phyloP scores from a whole-genome alignment of 1,284 basidiomycete species.

The Exobasidium rhododendri region DNA sequence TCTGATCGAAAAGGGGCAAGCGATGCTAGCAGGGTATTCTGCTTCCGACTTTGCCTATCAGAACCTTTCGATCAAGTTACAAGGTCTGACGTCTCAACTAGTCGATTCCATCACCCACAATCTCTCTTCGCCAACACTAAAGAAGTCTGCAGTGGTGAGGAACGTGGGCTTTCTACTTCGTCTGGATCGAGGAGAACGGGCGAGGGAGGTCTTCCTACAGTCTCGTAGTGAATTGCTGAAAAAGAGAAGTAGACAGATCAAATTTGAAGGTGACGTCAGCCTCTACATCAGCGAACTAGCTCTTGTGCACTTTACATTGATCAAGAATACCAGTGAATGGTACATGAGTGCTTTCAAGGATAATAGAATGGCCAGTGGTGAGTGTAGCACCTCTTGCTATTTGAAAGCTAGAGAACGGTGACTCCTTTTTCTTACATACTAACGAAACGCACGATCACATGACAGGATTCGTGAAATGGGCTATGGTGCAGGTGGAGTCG shows the following conservation, averaged over 20 bases:
- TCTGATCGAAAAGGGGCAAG: constrained; percentile 76
- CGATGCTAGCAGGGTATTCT: constrained; percentile 63
- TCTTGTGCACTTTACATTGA: constrained; percentile 77
- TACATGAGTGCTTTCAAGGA: constrained; percentile 93
- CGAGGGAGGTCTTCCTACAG: constrained; percentile 76
- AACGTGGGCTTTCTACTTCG: constrained; percentile 72
- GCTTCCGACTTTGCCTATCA: constrained; percentile 23
- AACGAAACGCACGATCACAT: background rate
- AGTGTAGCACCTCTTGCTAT: constrained; percentile 9
- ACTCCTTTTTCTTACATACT: background rate
- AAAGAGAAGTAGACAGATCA: constrained; percentile 74
- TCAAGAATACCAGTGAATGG: constrained; percentile 97
- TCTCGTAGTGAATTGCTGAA: constrained; percentile 75
- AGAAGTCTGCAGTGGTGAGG: constrained; percentile 71
- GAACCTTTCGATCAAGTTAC: constrained; percentile 25
- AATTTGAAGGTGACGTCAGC: constrained; percentile 84
- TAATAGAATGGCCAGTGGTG: constrained; percentile 76
- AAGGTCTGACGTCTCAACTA: constrained; percentile 56
- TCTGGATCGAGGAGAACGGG: constrained; percentile 73
- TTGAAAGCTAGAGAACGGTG: background rate
- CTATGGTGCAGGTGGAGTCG: constrained; percentile 75
- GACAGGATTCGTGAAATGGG: constrained; percentile 79
- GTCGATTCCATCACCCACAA: constrained; percentile 71
- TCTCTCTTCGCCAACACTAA: constrained; percentile 70
- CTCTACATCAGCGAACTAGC: constrained; percentile 73